A percentile compares a stretch with the other conserved stretches of the same genome.
Evolutionary conservation across 345 rosid species (phyloP).

Genomic region (Syzygium aqueum): DNA sequence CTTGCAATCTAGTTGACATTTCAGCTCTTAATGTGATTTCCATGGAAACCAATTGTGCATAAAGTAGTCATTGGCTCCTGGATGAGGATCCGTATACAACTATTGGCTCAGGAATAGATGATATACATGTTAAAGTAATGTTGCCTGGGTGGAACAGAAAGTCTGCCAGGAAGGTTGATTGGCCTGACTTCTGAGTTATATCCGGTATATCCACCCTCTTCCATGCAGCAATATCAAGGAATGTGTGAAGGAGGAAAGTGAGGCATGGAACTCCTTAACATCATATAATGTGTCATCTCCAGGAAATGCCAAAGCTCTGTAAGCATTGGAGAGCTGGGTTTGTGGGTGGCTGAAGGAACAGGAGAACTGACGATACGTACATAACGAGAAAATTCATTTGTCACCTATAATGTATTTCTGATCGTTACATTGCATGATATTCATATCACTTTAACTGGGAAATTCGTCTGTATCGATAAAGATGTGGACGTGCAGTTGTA

Average conservation of each 20-base stretch:
- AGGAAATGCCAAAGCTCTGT: not conserved
- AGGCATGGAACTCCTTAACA: not conserved
- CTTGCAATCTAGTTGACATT: conserved; percentile 2
- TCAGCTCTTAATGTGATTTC: not conserved
- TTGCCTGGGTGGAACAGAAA: not conserved
- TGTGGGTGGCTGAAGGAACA: not conserved
- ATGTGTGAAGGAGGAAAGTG: not conserved
- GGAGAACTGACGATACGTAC: not conserved
- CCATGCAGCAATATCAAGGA: not conserved
- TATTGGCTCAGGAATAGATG: not conserved
- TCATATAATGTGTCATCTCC: not conserved
- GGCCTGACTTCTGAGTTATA: not conserved
- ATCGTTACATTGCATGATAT: not conserved
- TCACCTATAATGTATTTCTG: not conserved
- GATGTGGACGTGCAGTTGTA: not conserved
- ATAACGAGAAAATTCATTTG: not conserved
- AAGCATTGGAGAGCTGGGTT: not conserved
- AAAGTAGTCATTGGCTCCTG: not conserved
- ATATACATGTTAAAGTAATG: not conserved
- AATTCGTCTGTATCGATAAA: not conserved
- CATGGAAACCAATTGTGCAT: not conserved
- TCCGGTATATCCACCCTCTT: not conserved
- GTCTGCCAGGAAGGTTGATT: not conserved
- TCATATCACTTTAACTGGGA: not conserved
- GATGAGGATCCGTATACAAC: not conserved